Percentiles rank a stretch among this genome's conserved stretches.
Evolutionary conservation across 1,284 basidiomycete species (phyloP).

Genomic region (Cryptococcus sp.): DNA sequence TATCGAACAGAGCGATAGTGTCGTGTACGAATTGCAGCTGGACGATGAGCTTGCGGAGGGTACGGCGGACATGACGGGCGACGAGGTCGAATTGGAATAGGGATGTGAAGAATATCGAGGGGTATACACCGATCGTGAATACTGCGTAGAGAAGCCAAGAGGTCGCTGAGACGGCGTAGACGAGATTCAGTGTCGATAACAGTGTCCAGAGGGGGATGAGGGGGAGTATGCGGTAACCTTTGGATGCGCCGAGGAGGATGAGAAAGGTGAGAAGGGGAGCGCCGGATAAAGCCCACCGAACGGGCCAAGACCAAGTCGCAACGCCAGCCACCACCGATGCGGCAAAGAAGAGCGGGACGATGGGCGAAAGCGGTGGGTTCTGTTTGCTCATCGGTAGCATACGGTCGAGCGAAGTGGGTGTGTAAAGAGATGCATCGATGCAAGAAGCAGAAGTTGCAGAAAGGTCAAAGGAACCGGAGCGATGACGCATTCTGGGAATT

Average conservation of each 20-base stretch:
- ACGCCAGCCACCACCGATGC: too few relatives aligned
- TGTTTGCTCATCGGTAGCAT: too few relatives aligned
- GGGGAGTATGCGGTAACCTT: conserved; percentile 9
- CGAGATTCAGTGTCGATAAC: conserved; percentile 11
- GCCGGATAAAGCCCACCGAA: conserved; percentile 16
- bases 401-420: too few relatives aligned
- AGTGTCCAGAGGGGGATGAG: conserved; percentile 13
- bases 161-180: conserved; percentile 14
- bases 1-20: conserved; percentile 18
- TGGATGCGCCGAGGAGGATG: conserved; percentile 11
- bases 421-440: too few relatives aligned
- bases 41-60: conserved; percentile 9
- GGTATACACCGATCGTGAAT: conserved; percentile 7
- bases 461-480: too few relatives aligned
- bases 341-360: too few relatives aligned
- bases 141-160: conserved; percentile 17
- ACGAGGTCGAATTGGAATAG: conserved; percentile 15
- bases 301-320: conserved; percentile 13
- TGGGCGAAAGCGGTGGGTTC: too few relatives aligned
- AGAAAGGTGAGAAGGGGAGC: conserved; percentile 12
- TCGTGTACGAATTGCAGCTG: conserved; percentile 18
- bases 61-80: conserved; percentile 5
- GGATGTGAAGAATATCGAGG: conserved; percentile 13
- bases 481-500: too few relatives aligned
- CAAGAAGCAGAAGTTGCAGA: too few relatives aligned